Evolutionary conservation across 176 grass and related monocot genomes (phyloP).

Genomic region (Zoysia japonica): DNA sequence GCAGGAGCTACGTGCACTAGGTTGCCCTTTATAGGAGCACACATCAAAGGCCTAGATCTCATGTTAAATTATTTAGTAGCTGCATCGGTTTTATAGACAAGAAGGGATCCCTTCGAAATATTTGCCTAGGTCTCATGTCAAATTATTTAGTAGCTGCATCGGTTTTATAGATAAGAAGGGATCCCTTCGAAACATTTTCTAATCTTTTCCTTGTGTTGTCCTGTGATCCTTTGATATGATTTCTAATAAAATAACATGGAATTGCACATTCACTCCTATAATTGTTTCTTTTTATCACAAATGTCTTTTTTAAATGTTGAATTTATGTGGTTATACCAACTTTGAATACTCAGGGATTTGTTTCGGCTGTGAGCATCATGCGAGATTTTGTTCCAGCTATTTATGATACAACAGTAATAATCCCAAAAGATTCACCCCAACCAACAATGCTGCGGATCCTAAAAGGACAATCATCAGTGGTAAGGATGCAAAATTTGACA

Average conservation of each 20-base stretch:
- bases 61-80: not conserved
- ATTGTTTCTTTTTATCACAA: not conserved
- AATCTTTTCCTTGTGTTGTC: not conserved
- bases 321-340: constrained; percentile 25
- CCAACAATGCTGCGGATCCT: constrained; percentile 96
- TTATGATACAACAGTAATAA: constrained; percentile 88
- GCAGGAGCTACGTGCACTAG: too few species aligned
- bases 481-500: constrained; percentile 42
- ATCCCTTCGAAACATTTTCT: not conserved
- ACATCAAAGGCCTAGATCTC: too few species aligned
- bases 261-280: constrained; percentile 2
- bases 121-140: too few species aligned
- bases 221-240: not conserved
- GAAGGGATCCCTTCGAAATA: not conserved
- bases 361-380: constrained; percentile 91
- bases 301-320: constrained; percentile 1
- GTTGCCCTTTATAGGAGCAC: too few species aligned
- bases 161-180: not conserved
- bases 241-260: not conserved
- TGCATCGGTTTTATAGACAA: not conserved
- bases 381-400: constrained; percentile 93
- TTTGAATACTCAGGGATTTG: constrained; percentile 71
- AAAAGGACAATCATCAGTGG: constrained; percentile 88
- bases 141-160: not conserved
- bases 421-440: constrained; percentile 87